A percentile compares a stretch with the other conserved stretches of the same genome.
These are phyloP conservation scores for Saitoella complicata DNA, from an alignment of 805 yeast species.

Conservation along the genomic window DNA sequence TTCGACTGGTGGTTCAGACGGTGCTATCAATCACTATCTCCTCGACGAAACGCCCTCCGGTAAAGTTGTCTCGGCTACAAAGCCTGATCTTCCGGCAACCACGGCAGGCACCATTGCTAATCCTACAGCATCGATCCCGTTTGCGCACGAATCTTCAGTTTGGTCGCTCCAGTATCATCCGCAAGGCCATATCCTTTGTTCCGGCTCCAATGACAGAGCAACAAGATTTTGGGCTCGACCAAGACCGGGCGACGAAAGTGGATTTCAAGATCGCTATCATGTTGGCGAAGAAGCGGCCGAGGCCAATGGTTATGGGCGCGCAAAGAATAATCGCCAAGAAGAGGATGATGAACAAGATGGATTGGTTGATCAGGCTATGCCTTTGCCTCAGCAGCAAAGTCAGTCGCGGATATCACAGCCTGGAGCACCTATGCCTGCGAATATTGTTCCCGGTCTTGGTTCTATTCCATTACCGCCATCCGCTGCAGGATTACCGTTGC, in stretches of 20 bases:
- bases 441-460: no score
- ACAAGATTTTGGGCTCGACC: constrained; percentile 91
- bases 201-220: constrained; percentile 88
- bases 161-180: constrained; percentile 88
- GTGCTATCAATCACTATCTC: constrained; percentile 63
- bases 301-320: no score
- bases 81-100: background rate
- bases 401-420: no score
- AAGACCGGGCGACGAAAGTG: constrained; percentile 73
- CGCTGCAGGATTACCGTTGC: no score
- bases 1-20: constrained; percentile 79
- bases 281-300: constrained; percentile 8
- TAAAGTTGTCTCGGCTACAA: background rate
- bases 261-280: constrained; percentile 68
- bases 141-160: constrained; percentile 87
- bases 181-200: constrained; percentile 73
- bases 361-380: no score
- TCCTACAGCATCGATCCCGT: constrained; percentile 42
- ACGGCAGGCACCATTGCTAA: constrained; percentile 13
- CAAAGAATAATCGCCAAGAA: no score
- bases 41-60: constrained; percentile 25
- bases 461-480: no score
- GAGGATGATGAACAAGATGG: no score
- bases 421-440: no score
- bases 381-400: no score